Conservation (phyloP, 768 basidiomycete species). For the Kwoniella dejecticola region DNA sequence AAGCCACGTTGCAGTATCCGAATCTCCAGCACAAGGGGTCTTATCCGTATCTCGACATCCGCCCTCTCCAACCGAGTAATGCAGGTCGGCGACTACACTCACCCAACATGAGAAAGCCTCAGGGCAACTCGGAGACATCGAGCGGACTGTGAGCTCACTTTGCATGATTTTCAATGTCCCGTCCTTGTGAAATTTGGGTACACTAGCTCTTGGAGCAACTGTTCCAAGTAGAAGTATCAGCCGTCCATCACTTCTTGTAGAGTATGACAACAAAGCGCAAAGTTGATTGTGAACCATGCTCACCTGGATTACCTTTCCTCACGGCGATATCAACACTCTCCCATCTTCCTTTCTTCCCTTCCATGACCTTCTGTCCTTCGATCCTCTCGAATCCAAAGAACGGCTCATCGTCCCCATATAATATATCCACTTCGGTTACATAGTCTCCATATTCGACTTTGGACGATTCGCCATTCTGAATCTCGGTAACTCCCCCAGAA, state of each 20-base stretch:
- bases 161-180: constrained; percentile 73
- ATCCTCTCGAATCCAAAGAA: constrained; percentile 85
- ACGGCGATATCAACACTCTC: constrained; percentile 50
- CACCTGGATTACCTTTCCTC: constrained; percentile 46
- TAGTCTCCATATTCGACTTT: constrained; percentile 57
- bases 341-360: constrained; percentile 39
- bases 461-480: constrained; percentile 11
- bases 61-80: constrained; percentile 81
- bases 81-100: constrained; percentile 85
- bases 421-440: constrained; percentile 88
- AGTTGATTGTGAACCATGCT: constrained; percentile 9
- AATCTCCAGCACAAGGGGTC: constrained; percentile 67
- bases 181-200: constrained; percentile 76
- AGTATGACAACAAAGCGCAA: not conserved
- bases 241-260: not conserved
- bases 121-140: not conserved
- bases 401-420: constrained; percentile 78
- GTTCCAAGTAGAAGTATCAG: not conserved
- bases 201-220: constrained; percentile 73
- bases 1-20: constrained; percentile 74
- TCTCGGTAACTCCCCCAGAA: not conserved
- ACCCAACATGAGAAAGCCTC: not conserved
- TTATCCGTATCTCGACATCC: constrained; percentile 71
- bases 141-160: constrained; percentile 35
- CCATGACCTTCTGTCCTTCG: constrained; percentile 53